Evolutionary conservation across 768 basidiomycete genomes (phyloP), one percentile per base, ranked within the genome.

Genomic region (Rhodotorula graminis): DNA sequence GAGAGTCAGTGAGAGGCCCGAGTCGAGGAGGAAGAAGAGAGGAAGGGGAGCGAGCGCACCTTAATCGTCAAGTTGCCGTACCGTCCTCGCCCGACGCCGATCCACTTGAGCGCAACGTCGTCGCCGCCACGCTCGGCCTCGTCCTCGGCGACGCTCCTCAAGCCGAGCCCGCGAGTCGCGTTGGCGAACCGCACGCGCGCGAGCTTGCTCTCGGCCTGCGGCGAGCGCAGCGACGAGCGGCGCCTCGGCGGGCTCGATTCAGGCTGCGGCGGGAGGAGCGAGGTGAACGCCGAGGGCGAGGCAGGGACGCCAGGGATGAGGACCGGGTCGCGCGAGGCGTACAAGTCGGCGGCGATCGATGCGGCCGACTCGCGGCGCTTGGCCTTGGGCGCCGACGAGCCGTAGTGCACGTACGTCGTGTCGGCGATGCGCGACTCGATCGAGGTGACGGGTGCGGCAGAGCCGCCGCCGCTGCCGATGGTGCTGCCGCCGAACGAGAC

Each of bases 161-260:
- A 37, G 25, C 72, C 72, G 40, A 73, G 59, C 14, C 72, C 72
- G n/a, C 67, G 42, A 10, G 53, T 23, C 0, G 67, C 72, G 53
- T 73, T 73, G 1, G 59, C 72, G 47, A 73, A 73, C 33, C 72
- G 52, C 9, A 73, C 72, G 6, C 65, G 33, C 29, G 65, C 65
- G 15, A 69, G 19, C 67, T 57, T 37, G 21, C 33, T 57, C 33
- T 57, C 56, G 59, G 12, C 15, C n/a, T 55, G 53, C 6, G 44
- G 44, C 15, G 52, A 23, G 9, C 60, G 60, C 15, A 27, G 31
- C 27, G 23, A 53, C 37, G 50, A 64, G 6, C 56, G 31, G 37
- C 49, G 33, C 23, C 37, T 37, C 37, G 37, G 37, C 9, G 47
- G 29, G 21, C 3, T 18, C 1, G 46, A 33, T 16, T 37, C 31